A percentile compares a stretch with the other conserved stretches of the same genome.
phyloP scores from a whole-genome alignment of 1,139 yeast species.

The Candida gigantensis region DNA sequence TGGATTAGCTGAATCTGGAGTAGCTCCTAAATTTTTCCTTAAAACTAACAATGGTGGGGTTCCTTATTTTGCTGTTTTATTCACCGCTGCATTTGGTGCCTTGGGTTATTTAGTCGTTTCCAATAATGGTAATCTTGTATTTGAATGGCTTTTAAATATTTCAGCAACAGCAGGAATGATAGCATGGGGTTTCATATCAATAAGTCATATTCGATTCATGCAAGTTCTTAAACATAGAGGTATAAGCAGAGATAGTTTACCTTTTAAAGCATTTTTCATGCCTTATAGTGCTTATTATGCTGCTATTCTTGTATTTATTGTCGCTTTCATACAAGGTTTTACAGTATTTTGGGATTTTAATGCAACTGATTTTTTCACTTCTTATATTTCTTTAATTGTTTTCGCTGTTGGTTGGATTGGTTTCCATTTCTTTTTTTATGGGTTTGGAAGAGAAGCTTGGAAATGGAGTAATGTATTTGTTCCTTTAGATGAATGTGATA shows the following conservation, averaged over 20 bases:
- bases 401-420: conserved; percentile 53
- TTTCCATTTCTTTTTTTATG: conserved; percentile 52
- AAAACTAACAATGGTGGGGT: conserved; percentile 63
- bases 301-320: conserved; percentile 47
- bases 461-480: conserved; percentile 35
- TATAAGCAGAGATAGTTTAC: conserved; percentile 63
- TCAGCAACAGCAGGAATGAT: conserved; percentile 76
- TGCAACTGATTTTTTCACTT: conserved; percentile 60
- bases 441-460: conserved; percentile 27
- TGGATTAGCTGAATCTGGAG: conserved; percentile 63
- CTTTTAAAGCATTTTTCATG: conserved; percentile 68
- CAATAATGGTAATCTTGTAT: conserved; percentile 64
- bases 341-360: conserved; percentile 56
- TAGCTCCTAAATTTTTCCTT: conserved; percentile 59
- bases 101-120: conserved; percentile 71
- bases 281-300: conserved; percentile 65
- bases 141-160: conserved; percentile 81
- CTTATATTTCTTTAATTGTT: conserved; percentile 62
- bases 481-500: conserved; percentile 57
- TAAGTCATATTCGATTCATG: conserved; percentile 70
- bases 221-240: conserved; percentile 57
- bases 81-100: conserved; percentile 62
- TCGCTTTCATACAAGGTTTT: conserved; percentile 73
- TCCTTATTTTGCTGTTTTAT: conserved; percentile 59
- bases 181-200: conserved; percentile 70